These are phyloP conservation scores for Aspergillus incahuasiensis DNA, from an alignment of 495 filamentous ascomycete species.

Conservation along the genomic window DNA sequence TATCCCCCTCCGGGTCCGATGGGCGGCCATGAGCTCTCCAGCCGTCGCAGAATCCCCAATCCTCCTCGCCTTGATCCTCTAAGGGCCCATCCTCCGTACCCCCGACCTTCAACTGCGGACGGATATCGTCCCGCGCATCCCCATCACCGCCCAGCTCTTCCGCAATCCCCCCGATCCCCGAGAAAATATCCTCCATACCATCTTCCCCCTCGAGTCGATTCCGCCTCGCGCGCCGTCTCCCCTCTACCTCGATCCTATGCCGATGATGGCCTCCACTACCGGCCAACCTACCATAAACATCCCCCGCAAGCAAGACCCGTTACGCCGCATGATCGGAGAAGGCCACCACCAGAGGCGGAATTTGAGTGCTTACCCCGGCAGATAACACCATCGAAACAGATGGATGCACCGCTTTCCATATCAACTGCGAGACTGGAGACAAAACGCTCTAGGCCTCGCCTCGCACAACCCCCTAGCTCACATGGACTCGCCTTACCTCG, in stretches of 20 bases:
- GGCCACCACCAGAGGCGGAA: constrained; percentile 23
- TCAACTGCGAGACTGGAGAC: constrained; percentile 32
- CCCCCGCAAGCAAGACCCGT: constrained; percentile 17
- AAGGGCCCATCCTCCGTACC: constrained; percentile 29
- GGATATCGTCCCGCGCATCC: constrained; percentile 23
- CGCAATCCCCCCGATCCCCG: constrained; percentile 30
- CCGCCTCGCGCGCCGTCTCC: constrained; percentile 26
- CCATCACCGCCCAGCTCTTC: constrained; percentile 13
- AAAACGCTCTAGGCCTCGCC: constrained; percentile 26
- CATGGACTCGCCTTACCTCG: constrained; percentile 32
- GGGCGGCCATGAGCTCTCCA: constrained; percentile 31
- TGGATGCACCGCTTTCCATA: constrained; percentile 40
- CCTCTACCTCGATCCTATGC: constrained; percentile 25
- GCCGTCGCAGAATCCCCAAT: constrained; percentile 31
- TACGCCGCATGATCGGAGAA: constrained; percentile 18
- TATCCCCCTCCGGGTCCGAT: constrained; percentile 28
- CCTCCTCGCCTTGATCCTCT: constrained; percentile 34
- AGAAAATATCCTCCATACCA: constrained; percentile 16
- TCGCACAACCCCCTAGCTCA: constrained; percentile 19
- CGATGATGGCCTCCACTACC: constrained; percentile 21
- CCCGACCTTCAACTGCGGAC: constrained; percentile 24
- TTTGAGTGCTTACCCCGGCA: constrained; percentile 25
- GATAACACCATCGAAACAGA: constrained; percentile 24
- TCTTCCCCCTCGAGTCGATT: constrained; percentile 21
- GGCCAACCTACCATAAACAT: constrained; percentile 16